These are phyloP conservation scores for Aspergillus terreus DNA, from an alignment of 2,329 filamentous ascomycete species.

Conservation along the genomic window DNA sequence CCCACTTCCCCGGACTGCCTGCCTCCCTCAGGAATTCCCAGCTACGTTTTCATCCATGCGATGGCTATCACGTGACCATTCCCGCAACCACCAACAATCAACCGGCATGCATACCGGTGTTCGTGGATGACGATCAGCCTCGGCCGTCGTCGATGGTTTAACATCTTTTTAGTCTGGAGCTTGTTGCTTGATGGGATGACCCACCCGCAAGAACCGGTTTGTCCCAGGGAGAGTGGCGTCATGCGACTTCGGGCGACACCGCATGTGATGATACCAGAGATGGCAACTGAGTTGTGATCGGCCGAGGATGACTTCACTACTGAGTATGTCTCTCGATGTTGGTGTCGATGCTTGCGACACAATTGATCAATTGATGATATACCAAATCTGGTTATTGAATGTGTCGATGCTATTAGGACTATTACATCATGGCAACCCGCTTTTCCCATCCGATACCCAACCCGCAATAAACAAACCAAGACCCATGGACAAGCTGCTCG, in stretches of 20 bases:
- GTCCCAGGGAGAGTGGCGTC: not conserved
- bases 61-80: no score
- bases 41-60: no score
- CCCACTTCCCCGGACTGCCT: no score
- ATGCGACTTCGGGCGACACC: not conserved
- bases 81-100: no score
- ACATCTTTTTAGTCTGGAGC: not conserved
- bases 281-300: not conserved
- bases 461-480: not conserved
- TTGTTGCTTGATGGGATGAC: not conserved
- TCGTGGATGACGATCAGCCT: not conserved
- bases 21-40: no score
- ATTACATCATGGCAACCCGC: not conserved
- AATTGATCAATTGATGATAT: not conserved
- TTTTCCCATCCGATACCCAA: conserved; percentile 5
- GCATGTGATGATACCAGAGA: conserved; percentile 1
- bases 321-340: no score
- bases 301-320: not conserved
- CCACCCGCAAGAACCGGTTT: not conserved
- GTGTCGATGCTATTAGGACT: not conserved
- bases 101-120: no score
- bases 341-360: no score
- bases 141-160: not conserved
- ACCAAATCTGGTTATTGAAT: not conserved
- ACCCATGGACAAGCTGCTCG: not conserved